Evolutionary conservation across 2,329 filamentous ascomycete species (phyloP).

Genomic region (Aureobasidium sp.): DNA sequence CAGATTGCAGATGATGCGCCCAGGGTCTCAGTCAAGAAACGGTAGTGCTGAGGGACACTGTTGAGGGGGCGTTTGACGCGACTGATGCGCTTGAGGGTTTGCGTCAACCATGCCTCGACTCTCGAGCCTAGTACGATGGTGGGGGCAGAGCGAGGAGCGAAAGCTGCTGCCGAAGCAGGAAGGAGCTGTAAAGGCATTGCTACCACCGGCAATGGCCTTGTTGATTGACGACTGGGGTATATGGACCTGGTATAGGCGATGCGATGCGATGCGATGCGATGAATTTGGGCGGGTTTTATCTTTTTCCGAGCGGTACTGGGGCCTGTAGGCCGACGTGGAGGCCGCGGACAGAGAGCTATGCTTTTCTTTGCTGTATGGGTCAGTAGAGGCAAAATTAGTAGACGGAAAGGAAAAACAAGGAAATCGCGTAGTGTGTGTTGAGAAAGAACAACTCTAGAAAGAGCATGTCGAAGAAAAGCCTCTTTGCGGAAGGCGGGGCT

Average conservation of each 20-base stretch:
- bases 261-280: slow-evolving; percentile 18
- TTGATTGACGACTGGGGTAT: neutral
- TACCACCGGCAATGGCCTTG: neutral
- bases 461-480: slow-evolving; percentile 15
- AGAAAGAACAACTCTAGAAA: neutral
- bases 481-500: slow-evolving; percentile 11
- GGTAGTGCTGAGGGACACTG: slow-evolving; percentile 89
- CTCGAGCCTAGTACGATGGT: slow-evolving; percentile 91
- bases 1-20: slow-evolving; percentile 88
- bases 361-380: slow-evolving; percentile 8
- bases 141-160: slow-evolving; percentile 86
- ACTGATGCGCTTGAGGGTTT: slow-evolving; percentile 94
- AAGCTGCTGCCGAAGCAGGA: slow-evolving; percentile 91
- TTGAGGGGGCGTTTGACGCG: slow-evolving; percentile 94
- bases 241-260: slow-evolving; percentile 7
- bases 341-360: neutral
- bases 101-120: slow-evolving; percentile 93
- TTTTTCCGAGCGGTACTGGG: slow-evolving; percentile 9
- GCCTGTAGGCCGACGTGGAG: neutral
- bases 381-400: slow-evolving; percentile 10
- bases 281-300: slow-evolving; percentile 3
- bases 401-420: neutral
- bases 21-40: slow-evolving; percentile 89
- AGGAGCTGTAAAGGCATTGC: slow-evolving; percentile 85
- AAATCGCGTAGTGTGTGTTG: slow-evolving; percentile 3